Evolutionary conservation across 176 grass and related monocot genomes (phyloP), one percentile per base, ranked within the genome.

Genomic region (Carex kokanica): DNA sequence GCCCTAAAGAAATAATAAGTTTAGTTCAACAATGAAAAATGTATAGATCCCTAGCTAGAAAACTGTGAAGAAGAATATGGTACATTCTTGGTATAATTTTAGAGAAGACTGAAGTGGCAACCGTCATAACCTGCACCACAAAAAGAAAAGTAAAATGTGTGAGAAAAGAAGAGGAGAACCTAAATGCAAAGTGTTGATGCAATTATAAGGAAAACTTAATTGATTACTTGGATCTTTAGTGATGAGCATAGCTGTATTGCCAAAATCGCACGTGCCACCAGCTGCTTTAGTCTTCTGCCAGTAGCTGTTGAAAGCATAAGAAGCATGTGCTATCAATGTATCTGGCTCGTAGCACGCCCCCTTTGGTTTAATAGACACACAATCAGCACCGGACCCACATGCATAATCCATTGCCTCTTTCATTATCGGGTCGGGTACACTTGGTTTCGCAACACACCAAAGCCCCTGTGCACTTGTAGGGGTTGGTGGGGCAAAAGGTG

Each of bases 401-500:
- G 93, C 93, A 84, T 99, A 95, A 84, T 99, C 86, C 93, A 99
- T 99, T 17, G 93, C 91, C 81, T 92, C 88, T 80, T 95, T 86
- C 65, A 99, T 86, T 84, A 96, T 90, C 11, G 74, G 8, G 17
- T 81, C 67, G 2, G 97, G 89, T 79, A 99, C 97, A 20, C 91
- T 92, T 29, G 89, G 89, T 88, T 99, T 99, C 62, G 86, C 89
- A 77, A 96, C 97, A 68, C 97, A 99, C 96, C 93, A 95, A 64
- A 83, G 74, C 0, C 23, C 80, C 0, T 9, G 29, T 74, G 11
- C 21, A 5, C 25, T 57, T 15, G 62, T 61, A 5, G 91, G 84
- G 14, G 81, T 14, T 1, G 89, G 80, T 24, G 85, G 88, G 8
- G 81, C 78, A 41, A 43, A 4, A 0, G 90, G 84, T 0, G 92